Evolutionary conservation across 2,329 filamentous ascomycete genomes (phyloP).

Genomic region (Penicillium griseofulvum): DNA sequence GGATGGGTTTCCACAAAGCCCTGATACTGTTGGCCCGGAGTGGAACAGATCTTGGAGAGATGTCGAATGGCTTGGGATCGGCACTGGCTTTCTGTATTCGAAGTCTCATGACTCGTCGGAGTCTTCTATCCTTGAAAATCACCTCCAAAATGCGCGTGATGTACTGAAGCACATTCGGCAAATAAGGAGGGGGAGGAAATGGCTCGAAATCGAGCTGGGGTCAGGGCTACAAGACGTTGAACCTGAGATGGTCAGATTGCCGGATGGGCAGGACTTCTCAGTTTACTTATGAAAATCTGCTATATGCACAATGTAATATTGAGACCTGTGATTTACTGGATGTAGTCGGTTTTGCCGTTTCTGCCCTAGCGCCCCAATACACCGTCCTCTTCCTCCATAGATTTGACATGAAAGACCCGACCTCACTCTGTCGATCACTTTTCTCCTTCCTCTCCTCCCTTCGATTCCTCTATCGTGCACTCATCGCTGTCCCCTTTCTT

Average conservation of each 20-base stretch:
- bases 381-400: too few relatives aligned
- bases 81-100: constrained; percentile 40
- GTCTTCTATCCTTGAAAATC: neutral
- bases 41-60: constrained; percentile 49
- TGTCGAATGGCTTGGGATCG: constrained; percentile 43
- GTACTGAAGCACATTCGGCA: constrained; percentile 33
- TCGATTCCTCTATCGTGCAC: too few relatives aligned
- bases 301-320: neutral
- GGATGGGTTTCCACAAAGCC: constrained; percentile 24
- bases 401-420: too few relatives aligned
- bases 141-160: constrained; percentile 27
- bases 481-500: too few relatives aligned
- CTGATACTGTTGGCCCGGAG: constrained; percentile 36
- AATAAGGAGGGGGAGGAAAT: constrained; percentile 38
- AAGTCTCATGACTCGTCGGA: constrained; percentile 2
- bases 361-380: too few relatives aligned
- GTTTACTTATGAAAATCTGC: neutral
- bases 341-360: too few relatives aligned
- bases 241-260: constrained; percentile 13
- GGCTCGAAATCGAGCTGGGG: constrained; percentile 32
- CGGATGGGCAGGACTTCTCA: constrained; percentile 19
- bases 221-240: constrained; percentile 27
- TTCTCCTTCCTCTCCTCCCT: too few relatives aligned
- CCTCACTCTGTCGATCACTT: too few relatives aligned
- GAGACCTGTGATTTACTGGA: too few relatives aligned